Evolutionary conservation across 441 rosid species (phyloP), one percentile per base, ranked within the genome.

Genomic region (Capsella rubella): DNA sequence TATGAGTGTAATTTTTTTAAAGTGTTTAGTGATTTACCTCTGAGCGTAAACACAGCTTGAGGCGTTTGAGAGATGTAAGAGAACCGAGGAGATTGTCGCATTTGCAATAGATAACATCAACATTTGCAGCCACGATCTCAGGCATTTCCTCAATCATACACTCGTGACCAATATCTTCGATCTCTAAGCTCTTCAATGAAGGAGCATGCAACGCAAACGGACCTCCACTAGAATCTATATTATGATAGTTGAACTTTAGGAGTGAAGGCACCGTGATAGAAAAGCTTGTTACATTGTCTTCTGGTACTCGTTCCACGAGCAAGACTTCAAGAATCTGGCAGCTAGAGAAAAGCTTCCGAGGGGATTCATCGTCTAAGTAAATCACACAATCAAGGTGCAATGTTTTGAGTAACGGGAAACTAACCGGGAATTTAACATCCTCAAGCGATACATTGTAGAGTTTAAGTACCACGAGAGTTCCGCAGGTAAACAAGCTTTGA

Each of bases 401-500:
- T 12, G 32, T 39, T 21, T 60, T 60, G 49, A 40, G 49, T 12
- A 40, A 7, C 65, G 25, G 18, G 25, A 60, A 59, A 37, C 32
- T 6, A 5, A 59, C 34, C 1, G 64, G 64, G 49, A 59, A 59
- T 0, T 3, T 3, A 25, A 60, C 50, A 25, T 40, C 50, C 12
- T 5, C 64, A 40, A 60, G 65, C 2, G 35, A 40, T 21, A 60
- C 65, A 3, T 8, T 2, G 14, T 0, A 4, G 4, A 60, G 1
- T 8, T 60, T 40, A 0, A 60, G 50, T 1, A 25, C 7, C 35
- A 60, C 34, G 8, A 57, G 28, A 15, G 62, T 57, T 59, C 64
- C 43, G 11, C 66, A 70, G 0, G 74, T 47, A 58, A 5, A 70
- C 66, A 70, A 70, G 21, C 74, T 70, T 57, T n/a, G 66, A 34